These are phyloP conservation scores for Colletotrichum sp. DNA, from an alignment of 2,329 filamentous ascomycete species.

Conservation along the genomic window DNA sequence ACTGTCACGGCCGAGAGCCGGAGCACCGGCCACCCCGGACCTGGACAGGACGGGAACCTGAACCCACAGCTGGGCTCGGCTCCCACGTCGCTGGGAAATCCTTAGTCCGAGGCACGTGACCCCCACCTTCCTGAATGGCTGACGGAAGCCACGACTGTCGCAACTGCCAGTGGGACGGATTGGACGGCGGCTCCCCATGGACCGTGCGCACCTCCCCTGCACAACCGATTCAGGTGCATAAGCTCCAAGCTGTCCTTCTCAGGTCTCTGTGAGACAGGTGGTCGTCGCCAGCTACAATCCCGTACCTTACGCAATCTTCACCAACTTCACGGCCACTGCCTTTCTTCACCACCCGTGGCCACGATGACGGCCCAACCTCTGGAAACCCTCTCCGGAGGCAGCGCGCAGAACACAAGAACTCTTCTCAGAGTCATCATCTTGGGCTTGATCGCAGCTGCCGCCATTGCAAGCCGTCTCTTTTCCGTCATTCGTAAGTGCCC, in stretches of 20 bases:
- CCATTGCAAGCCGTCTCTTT: conserved; percentile 92
- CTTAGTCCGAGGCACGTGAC: conserved; percentile 19
- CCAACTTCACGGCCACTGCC: conserved; percentile 14
- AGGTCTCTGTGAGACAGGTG: conserved; percentile 17
- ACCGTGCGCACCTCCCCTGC: conserved; percentile 16
- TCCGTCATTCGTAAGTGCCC: conserved; percentile 87
- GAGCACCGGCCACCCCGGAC: background rate
- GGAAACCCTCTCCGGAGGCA: conserved; percentile 74
- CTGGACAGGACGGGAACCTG: background rate
- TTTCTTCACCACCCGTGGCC: conserved; percentile 32
- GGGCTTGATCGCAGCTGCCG: conserved; percentile 86
- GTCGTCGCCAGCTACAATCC: conserved; percentile 15
- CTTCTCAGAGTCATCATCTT: conserved; percentile 91
- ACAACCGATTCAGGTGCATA: conserved; percentile 24
- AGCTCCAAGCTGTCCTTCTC: conserved; percentile 53
- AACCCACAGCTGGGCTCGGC: background rate
- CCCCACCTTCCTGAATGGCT: background rate
- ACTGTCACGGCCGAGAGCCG: background rate
- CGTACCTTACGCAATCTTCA: conserved; percentile 16
- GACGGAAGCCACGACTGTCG: background rate
- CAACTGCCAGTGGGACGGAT: background rate
- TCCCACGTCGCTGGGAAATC: background rate
- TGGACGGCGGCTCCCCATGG: conserved; percentile 9
- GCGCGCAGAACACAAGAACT: conserved; percentile 81
- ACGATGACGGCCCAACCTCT: conserved; percentile 51